phyloP scores from a whole-genome alignment of 768 basidiomycete species.

The Pseudohyphozyma bogoriensis region DNA sequence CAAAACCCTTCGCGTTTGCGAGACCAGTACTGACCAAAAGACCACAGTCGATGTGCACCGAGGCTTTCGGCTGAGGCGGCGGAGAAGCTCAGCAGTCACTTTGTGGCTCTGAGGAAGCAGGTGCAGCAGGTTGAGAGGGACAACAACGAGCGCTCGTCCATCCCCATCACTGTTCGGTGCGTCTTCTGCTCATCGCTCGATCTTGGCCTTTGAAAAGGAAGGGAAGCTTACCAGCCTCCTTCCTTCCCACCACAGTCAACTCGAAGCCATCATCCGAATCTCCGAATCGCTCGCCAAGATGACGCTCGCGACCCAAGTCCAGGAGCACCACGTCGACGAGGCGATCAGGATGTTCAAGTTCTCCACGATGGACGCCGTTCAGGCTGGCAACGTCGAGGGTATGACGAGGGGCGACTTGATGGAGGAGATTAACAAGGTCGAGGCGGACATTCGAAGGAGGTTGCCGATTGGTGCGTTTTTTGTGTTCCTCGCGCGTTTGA shows the following conservation, averaged over 20 bases:
- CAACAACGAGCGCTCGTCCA: constrained; percentile 93
- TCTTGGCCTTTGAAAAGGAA: neutral
- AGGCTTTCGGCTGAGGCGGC: constrained; percentile 85
- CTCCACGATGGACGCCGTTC: constrained; percentile 98
- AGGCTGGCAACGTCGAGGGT: constrained; percentile 78
- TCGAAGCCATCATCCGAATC: constrained; percentile 97
- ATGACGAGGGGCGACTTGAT: constrained; percentile 82
- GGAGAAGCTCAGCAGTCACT: constrained; percentile 92
- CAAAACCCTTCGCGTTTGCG: neutral
- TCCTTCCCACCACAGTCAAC: constrained; percentile 49
- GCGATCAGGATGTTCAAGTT: constrained; percentile 96
- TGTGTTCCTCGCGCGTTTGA: neutral
- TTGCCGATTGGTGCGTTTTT: constrained; percentile 23
- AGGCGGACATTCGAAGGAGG: constrained; percentile 32
- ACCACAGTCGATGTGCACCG: constrained; percentile 81
- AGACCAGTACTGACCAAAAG: neutral
- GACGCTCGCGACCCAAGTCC: constrained; percentile 73
- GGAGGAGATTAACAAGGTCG: constrained; percentile 79
- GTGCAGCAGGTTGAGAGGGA: constrained; percentile 92
- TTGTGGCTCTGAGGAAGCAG: constrained; percentile 82
- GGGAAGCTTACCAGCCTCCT: too few relatives aligned
- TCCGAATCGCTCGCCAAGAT: constrained; percentile 94
- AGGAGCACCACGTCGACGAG: constrained; percentile 91
- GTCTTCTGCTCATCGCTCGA: constrained; percentile 34
- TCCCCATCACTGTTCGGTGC: constrained; percentile 93